These are phyloP conservation scores for Wickerhamomyces chaumierensis DNA, from an alignment of 805 yeast species.

Conservation along the genomic window DNA sequence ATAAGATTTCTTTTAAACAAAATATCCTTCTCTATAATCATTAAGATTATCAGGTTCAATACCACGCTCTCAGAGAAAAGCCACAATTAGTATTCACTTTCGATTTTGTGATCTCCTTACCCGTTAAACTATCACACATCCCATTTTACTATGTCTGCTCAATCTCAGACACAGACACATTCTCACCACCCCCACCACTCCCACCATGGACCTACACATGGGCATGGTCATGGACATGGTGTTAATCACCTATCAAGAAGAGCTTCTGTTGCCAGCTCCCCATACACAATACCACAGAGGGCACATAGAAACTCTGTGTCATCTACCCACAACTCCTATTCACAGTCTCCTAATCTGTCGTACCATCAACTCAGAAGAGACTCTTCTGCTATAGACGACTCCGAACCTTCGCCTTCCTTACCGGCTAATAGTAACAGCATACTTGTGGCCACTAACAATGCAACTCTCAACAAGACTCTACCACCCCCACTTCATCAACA, in stretches of 20 bases:
- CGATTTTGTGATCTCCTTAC: too few species aligned
- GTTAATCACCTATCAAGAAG: constrained; percentile 20
- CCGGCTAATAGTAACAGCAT: constrained; percentile 10
- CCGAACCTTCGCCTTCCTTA: constrained; percentile 1
- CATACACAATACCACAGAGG: constrained; percentile 24
- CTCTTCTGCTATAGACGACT: neutral
- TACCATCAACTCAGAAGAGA: neutral
- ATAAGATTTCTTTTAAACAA: too few species aligned
- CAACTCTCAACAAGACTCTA: too few species aligned
- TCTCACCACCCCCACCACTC: neutral
- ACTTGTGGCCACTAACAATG: too few species aligned
- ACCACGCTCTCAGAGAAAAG: too few species aligned
- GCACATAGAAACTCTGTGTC: neutral
- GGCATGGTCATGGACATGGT: constrained; percentile 3
- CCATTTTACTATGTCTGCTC: neutral
- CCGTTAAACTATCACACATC: too few species aligned
- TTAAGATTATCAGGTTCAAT: too few species aligned
- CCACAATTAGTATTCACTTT: too few species aligned
- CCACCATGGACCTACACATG: constrained; percentile 2
- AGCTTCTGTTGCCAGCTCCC: constrained; percentile 25
- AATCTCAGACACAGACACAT: neutral
- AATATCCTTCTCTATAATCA: too few species aligned
- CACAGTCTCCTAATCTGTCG: neutral
- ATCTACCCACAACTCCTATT: constrained; percentile 1
- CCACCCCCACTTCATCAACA: too few species aligned